A percentile compares a stretch with the other conserved stretches of the same genome.
Conservation (phyloP, 2,329 filamentous ascomycete genomes). For the Thelonectria olida region DNA sequence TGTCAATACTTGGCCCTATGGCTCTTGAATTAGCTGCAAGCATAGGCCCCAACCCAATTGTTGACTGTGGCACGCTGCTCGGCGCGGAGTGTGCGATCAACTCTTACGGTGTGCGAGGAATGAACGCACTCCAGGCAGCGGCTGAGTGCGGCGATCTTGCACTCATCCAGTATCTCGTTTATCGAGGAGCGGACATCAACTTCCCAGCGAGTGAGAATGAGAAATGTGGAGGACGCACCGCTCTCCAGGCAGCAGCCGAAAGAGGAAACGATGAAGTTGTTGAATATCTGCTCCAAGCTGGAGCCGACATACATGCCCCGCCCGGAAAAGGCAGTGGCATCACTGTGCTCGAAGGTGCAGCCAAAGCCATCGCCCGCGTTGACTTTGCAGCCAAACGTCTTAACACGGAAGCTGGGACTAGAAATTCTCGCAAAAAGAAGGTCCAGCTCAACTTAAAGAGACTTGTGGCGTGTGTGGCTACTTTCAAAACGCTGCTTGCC, state of each 20-base stretch:
- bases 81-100: background rate
- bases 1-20: background rate
- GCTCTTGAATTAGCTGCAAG: background rate
- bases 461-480: background rate
- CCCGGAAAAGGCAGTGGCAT: background rate
- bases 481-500: background rate
- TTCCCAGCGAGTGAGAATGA: background rate
- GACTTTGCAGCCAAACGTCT: too few species aligned
- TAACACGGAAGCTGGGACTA: accelerated
- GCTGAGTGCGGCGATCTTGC: background rate
- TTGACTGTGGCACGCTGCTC: background rate
- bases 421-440: too few species aligned
- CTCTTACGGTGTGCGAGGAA: background rate
- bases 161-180: background rate
- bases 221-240: background rate
- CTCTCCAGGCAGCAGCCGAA: background rate
- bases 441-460: too few species aligned
- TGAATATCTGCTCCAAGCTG: background rate
- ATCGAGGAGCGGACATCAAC: background rate
- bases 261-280: background rate
- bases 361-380: background rate
- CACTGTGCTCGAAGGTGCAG: background rate
- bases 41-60: background rate
- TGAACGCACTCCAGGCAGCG: background rate
- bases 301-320: background rate